A percentile compares a stretch with the other conserved stretches of the same genome.
These are phyloP conservation scores for Phylloporus sp. DNA, from an alignment of 768 basidiomycete species.

Conservation along the genomic window DNA sequence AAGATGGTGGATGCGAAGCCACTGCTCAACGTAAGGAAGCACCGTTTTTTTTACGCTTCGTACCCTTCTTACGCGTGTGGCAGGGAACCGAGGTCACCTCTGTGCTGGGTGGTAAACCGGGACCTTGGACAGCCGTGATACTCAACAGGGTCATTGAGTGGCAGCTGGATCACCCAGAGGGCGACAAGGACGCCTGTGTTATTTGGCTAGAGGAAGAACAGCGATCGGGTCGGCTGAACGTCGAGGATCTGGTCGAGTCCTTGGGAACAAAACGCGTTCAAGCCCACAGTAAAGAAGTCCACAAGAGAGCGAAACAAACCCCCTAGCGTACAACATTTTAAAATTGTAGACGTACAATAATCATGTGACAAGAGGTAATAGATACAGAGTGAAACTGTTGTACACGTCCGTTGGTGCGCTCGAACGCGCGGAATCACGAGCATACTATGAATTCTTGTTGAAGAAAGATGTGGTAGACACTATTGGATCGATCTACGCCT, in stretches of 20 bases:
- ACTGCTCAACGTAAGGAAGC: conserved; percentile 66
- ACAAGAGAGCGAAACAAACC: conserved; percentile 33
- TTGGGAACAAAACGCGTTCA: conserved; percentile 26
- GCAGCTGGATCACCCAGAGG: conserved; percentile 77
- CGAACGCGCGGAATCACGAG: neutral
- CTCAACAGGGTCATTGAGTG: conserved; percentile 72
- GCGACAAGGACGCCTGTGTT: conserved; percentile 62
- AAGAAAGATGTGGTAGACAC: neutral
- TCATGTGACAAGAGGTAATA: conserved; percentile 8
- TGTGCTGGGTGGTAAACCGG: conserved; percentile 55
- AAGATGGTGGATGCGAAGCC: conserved; percentile 63
- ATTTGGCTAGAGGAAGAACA: conserved; percentile 64
- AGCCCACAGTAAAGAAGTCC: conserved; percentile 12
- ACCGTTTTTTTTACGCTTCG: neutral
- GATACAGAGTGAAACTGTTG: conserved; percentile 16
- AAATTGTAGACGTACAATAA: neutral
- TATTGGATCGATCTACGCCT: conserved; percentile 10
- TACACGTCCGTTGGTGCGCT: conserved; percentile 4
- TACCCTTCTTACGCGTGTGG: conserved; percentile 3
- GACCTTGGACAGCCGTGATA: conserved; percentile 65
- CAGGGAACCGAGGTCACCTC: conserved; percentile 70
- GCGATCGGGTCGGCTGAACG: conserved; percentile 41
- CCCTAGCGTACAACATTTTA: neutral
- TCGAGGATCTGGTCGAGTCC: conserved; percentile 24
- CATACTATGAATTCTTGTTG: too few species aligned